A percentile compares a stretch with the other conserved stretches of the same genome.
phyloP scores from a whole-genome alignment of 2,329 filamentous ascomycete species.

The Fusarium metavorans region DNA sequence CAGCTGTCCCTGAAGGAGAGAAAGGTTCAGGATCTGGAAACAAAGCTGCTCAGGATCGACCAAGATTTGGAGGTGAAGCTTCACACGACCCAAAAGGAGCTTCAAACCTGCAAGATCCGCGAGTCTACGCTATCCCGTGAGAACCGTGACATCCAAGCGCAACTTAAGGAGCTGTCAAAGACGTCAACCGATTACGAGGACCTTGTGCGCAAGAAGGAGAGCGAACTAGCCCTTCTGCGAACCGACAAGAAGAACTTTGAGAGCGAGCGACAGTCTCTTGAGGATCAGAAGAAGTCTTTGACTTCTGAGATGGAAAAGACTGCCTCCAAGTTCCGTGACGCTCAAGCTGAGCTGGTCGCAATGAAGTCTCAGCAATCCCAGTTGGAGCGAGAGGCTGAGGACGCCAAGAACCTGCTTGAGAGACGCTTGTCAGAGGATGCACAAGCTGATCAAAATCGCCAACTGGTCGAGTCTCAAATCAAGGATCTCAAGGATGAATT shows the following conservation, averaged over 20 bases:
- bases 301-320: constrained; percentile 83
- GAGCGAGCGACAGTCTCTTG: constrained; percentile 80
- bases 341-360: constrained; percentile 88
- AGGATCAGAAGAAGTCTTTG: constrained; percentile 81
- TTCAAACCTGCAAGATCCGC: constrained; percentile 78
- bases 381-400: constrained; percentile 87
- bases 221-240: constrained; percentile 87
- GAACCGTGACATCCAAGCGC: constrained; percentile 84
- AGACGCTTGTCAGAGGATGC: constrained; percentile 91
- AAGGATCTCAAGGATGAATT: constrained; percentile 88
- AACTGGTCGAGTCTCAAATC: constrained; percentile 87
- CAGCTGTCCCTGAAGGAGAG: constrained; percentile 90
- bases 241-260: constrained; percentile 87
- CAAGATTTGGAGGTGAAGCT: constrained; percentile 92
- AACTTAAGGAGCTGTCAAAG: constrained; percentile 86
- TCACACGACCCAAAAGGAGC: constrained; percentile 80
- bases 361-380: constrained; percentile 87
- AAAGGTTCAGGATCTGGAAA: constrained; percentile 88
- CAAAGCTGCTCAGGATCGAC: constrained; percentile 84
- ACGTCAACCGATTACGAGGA: constrained; percentile 97
- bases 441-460: constrained; percentile 83
- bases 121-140: constrained; percentile 83
- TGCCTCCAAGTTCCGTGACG: constrained; percentile 79
- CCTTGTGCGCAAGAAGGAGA: constrained; percentile 91
- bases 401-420: constrained; percentile 88